Percentiles rank a stretch among this genome's conserved stretches.
phyloP scores from a whole-genome alignment of 106 monocot species.

The Dioscorea zingiberensis region DNA sequence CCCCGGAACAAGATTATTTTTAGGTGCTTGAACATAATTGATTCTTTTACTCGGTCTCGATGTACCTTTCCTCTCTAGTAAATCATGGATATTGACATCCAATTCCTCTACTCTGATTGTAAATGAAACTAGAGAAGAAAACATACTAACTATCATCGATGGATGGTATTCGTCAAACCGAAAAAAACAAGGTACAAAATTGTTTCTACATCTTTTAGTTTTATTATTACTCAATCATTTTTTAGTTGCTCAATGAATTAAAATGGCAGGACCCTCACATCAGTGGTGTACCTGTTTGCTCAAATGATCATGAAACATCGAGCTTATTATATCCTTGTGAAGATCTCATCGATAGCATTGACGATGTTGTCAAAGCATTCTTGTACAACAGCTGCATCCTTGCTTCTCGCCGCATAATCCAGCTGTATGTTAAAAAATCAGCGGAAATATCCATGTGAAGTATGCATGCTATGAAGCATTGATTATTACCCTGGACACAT shows the following conservation, averaged over 20 bases:
- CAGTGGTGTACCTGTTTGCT: not conserved
- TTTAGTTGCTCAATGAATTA: no score
- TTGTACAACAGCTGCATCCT: slow-evolving; percentile 28
- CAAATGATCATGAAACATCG: not conserved
- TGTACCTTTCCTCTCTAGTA: not conserved
- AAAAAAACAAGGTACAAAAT: no score
- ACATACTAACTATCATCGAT: no score
- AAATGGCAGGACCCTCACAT: no score
- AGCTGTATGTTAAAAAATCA: slow-evolving; percentile 21
- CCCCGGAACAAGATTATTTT: not conserved
- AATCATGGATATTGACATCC: not conserved
- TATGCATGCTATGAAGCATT: no score
- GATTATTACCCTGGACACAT: slow-evolving; percentile 33
- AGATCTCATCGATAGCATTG: slow-evolving; percentile 23
- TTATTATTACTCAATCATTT: no score
- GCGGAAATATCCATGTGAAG: not conserved
- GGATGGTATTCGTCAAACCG: no score
- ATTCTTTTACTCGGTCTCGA: slow-evolving; percentile 2
- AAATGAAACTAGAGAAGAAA: no score
- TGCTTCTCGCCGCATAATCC: slow-evolving; percentile 53
- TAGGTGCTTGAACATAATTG: slow-evolving; percentile 3
- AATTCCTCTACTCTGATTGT: not conserved
- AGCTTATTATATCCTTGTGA: slow-evolving; percentile 14
- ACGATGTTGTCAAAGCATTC: slow-evolving; percentile 40
- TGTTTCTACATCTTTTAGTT: no score